phyloP scores from a whole-genome alignment of 2,329 filamentous ascomycete species.

The Sclerotinia glacialis region DNA sequence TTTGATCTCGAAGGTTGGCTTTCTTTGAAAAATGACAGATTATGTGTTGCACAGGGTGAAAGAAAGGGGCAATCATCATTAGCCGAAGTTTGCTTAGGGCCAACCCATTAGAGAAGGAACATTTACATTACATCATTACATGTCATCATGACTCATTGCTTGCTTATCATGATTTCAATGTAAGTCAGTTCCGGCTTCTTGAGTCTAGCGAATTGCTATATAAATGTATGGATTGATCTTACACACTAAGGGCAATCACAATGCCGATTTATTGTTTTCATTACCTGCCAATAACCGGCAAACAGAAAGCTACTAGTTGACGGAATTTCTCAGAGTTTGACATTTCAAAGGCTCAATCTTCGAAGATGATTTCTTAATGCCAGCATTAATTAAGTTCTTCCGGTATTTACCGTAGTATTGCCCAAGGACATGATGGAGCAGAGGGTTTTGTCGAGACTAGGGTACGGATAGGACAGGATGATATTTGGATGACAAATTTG shows the following conservation, averaged over 20 bases:
- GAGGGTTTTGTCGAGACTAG: too few relatives aligned
- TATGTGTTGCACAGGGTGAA: not conserved
- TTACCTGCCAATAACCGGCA: not conserved
- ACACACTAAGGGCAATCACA: not conserved
- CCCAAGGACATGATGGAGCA: too few relatives aligned
- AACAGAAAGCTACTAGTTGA: not conserved
- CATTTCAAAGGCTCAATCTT: too few relatives aligned
- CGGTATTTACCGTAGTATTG: too few relatives aligned
- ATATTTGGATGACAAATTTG: too few relatives aligned
- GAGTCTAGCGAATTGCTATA: not conserved
- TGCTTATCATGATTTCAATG: not conserved
- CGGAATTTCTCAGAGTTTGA: not conserved
- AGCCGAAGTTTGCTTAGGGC: slow-evolving; percentile 1
- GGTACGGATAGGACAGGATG: too few relatives aligned
- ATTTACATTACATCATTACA: not conserved
- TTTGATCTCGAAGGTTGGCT: not conserved
- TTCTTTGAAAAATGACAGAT: not conserved
- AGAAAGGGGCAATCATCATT: slow-evolving; percentile 2
- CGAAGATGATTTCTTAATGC: too few relatives aligned
- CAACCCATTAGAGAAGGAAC: not conserved
- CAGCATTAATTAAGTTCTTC: too few relatives aligned
- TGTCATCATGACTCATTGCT: not conserved
- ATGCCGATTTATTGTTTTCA: not conserved
- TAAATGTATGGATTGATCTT: not conserved
- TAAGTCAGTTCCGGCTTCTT: not conserved